Evolutionary conservation across 2,329 filamentous ascomycete species (phyloP), one percentile per base, ranked within the genome.

Genomic region (Sporothrix variecibatus): DNA sequence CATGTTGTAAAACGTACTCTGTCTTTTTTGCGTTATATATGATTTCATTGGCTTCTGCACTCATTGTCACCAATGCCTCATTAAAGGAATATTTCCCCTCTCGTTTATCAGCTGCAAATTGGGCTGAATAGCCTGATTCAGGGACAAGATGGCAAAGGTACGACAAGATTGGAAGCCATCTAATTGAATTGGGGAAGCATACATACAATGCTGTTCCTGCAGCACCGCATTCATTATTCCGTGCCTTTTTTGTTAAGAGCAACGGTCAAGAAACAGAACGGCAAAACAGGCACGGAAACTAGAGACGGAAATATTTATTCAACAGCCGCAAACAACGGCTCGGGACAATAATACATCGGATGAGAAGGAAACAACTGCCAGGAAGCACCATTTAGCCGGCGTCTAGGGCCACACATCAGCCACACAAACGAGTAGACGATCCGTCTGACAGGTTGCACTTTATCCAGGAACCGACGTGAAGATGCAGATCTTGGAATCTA

Each of bases 1-100:
- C 56, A 60, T 60, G 12, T 9, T 11, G 3, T 15, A n/a, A n/a
- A n/a, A n/a, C n/a, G n/a, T n/a, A n/a, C n/a, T n/a, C n/a, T n/a
- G n/a, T n/a, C n/a, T n/a, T n/a, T 23, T 67, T 46, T 67, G 64
- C 64, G 64, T 67, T 67, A 67, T 67, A 67, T 49, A 49, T n/a
- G 1, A n/a, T n/a, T 28, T 5, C 38, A 46, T 67, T 46, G 38
- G 8, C n/a, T 28, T 46, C 28, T 65, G 3, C n/a, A n/a, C n/a
- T n/a, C n/a, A n/a, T n/a, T n/a, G n/a, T n/a, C n/a, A n/a, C n/a
- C n/a, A n/a, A n/a, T n/a, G n/a, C n/a, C n/a, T n/a, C n/a, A n/a
- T n/a, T n/a, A n/a, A n/a, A n/a, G n/a, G n/a, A n/a, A 15, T n/a
- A 28, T 17, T 28, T 11, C 38, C 7, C 38, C 40, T 67, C 40